Base-by-base conservation (phyloP, 225 moss, liverwort and hornwort genomes). In the Sphagnum tenellum region DNA sequence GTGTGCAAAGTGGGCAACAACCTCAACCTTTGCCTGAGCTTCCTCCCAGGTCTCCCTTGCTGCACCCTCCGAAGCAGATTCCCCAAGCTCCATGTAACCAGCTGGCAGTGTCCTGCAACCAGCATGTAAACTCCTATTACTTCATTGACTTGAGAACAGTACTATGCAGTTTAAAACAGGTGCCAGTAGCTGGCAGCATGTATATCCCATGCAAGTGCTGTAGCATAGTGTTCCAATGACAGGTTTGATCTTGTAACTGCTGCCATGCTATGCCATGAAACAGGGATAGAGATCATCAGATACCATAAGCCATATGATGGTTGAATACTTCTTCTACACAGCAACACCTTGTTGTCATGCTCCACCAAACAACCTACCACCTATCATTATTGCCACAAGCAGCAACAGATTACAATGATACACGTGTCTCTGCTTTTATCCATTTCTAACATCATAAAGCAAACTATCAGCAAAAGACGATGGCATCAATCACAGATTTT, bases 311-410 rank as follows among this genome's bases (percentile, higher is more conserved):
- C 98, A 66, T 84, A 86, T 14, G 98, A 89, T 63, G 98, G 98
- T 67, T 98, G 82, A 62, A 93, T 93, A 67, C 82, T 90, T 70
- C 93, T 89, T 77, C 66, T 85, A 73, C 98, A 98, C 4, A 98
- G 81, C 47, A 98, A 81, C 66, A 98, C 76, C 63, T 93, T 87
- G 54, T 79, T 84, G 67, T 93, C 93, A 56, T 93, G 89, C 79
- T 98, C 98, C 64, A 98, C 90, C 70, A 98, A 71, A 73, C 98
- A 98, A 59, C 98, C 98, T 48, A 98, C 98, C 45, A 98, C 96
- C 92, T 96, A 85, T 49, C 57, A 67, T 66, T 29, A 29, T 9
- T 13, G 61, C 49, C 29, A 63, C 45, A 47, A 48, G 49, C 10
- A 63, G 12, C 10, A 29, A 29, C 29, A 29, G 29, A 29, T 29